Evolutionary conservation across 331 rosid species (phyloP), one percentile per base, ranked within the genome.

Genomic region (Malus hybrid): DNA sequence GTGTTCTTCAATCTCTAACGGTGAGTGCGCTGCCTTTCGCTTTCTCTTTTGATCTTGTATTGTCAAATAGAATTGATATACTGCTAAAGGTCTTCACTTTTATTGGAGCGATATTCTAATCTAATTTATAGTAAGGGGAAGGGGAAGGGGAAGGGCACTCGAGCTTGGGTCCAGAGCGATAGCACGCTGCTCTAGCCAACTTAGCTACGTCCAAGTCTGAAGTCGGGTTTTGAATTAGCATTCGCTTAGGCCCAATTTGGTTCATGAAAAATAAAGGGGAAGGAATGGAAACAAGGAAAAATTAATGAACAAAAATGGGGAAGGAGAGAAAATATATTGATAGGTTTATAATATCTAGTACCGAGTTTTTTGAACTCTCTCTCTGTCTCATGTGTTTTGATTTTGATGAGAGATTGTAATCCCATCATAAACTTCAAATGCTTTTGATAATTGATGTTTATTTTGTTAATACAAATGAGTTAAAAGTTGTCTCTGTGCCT

Each of bases 1-100:
- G 24, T 85, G 93, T 75, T 90, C 95, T 78, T 79, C 90, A 13
- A 79, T 88, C 76, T 6, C 96, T 48, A 82, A 56, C 56, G 95
- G 98, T 91, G 65, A 77, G 61, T 57, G 59, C 76, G 27, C 67
- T 65, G 6, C 7, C 32, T 20, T 62, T 29, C 22, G 6, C 29
- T 67, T 64, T 55, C 64, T 70, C 24, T 42, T 32, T 31, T 10
- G 1, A 34, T 80, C 29, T 12, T 32, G 67, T 73, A 52, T 5
- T 69, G 8, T 69, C 74, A 39, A 34, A 31, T 67, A 18, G 9
- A 29, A 54, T 31, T 18, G 7, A 16, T 70, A 10, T 5, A 8
- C 18, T 29, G 42, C 62, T 29, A 11, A 54, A 54, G 28, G 31
- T n/a, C 52, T 24, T 71, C 3, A 6, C 65, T n/a, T 32, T 54